Percentiles rank a stretch among this genome's conserved stretches.
Evolutionary conservation across 352 stramenopile genomes (phyloP).

Genomic region (Phytophthora fragariae): DNA sequence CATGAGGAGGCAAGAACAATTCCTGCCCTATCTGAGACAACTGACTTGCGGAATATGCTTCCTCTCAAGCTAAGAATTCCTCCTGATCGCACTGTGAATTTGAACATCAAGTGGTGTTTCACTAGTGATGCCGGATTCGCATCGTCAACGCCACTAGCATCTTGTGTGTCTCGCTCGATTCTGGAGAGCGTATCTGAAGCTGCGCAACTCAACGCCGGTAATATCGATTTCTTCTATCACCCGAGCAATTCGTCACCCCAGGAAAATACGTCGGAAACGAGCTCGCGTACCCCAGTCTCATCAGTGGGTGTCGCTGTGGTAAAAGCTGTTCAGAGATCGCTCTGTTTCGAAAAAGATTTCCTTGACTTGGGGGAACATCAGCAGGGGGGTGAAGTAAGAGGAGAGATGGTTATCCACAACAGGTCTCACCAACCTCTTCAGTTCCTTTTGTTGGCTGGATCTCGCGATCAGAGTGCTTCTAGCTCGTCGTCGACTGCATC

Average conservation of each 20-base stretch:
- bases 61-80: constrained; percentile 54
- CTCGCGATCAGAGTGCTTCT: constrained; percentile 44
- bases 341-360: constrained; percentile 71
- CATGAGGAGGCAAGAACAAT: constrained; percentile 20
- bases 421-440: constrained; percentile 71
- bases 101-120: constrained; percentile 79
- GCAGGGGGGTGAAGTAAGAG: constrained; percentile 63
- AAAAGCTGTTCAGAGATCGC: constrained; percentile 71
- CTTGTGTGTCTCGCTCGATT: constrained; percentile 72
- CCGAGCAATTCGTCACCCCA: constrained; percentile 28
- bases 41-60: constrained; percentile 28
- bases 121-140: constrained; percentile 68
- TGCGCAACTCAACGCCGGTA: constrained; percentile 61
- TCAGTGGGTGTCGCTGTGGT: constrained; percentile 67
- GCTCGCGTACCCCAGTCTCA: constrained; percentile 31
- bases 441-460: constrained; percentile 73
- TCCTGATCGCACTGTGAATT: constrained; percentile 38
- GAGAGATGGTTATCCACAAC: constrained; percentile 77
- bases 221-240: constrained; percentile 62
- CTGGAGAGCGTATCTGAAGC: constrained; percentile 67
- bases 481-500: constrained; percentile 26
- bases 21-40: constrained; percentile 8
- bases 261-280: constrained; percentile 15
- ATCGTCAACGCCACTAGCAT: constrained; percentile 66
- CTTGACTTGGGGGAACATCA: constrained; percentile 86